Conservation (phyloP, 2,329 filamentous ascomycete species). For the Calonectria leucothoes region DNA sequence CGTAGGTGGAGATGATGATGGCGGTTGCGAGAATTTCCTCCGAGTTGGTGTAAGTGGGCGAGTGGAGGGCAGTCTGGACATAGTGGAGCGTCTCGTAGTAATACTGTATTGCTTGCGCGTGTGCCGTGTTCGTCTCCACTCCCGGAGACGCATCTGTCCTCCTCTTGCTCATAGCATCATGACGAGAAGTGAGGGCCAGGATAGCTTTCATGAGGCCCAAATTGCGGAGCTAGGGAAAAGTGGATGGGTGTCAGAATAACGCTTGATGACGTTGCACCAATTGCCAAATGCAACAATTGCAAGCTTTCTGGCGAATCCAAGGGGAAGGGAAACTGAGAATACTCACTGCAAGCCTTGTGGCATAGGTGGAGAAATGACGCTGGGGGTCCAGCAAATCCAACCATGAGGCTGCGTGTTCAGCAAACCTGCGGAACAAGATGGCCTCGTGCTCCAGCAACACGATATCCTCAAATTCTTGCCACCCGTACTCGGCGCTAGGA, state of each 20-base stretch:
- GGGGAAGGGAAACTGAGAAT: background rate
- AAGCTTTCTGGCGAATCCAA: background rate
- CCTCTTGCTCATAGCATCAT: slow-evolving; percentile 20
- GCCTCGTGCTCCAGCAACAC: slow-evolving; percentile 18
- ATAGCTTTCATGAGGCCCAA: slow-evolving; percentile 25
- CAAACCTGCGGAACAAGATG: slow-evolving; percentile 22
- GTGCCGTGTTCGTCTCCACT: slow-evolving; percentile 4
- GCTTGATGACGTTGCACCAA: background rate
- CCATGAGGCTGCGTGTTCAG: slow-evolving; percentile 17
- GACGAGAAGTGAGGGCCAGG: slow-evolving; percentile 21
- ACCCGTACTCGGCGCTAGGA: slow-evolving; percentile 2
- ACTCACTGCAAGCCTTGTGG: slow-evolving; percentile 17
- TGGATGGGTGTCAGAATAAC: background rate
- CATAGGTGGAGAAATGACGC: slow-evolving; percentile 21
- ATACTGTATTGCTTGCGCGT: slow-evolving; percentile 53
- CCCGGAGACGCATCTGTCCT: background rate
- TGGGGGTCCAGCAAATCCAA: slow-evolving; percentile 16
- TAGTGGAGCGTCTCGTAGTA: slow-evolving; percentile 74
- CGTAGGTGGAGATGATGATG: slow-evolving; percentile 71
- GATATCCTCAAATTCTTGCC: slow-evolving; percentile 20
- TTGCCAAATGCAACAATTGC: background rate
- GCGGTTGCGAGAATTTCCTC: slow-evolving; percentile 69
- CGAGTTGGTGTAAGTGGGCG: slow-evolving; percentile 66
- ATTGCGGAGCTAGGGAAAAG: slow-evolving; percentile 17
- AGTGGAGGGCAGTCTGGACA: slow-evolving; percentile 67